Conservation (phyloP, 2,329 filamentous ascomycete genomes). For the Fusarium mangiferae region DNA sequence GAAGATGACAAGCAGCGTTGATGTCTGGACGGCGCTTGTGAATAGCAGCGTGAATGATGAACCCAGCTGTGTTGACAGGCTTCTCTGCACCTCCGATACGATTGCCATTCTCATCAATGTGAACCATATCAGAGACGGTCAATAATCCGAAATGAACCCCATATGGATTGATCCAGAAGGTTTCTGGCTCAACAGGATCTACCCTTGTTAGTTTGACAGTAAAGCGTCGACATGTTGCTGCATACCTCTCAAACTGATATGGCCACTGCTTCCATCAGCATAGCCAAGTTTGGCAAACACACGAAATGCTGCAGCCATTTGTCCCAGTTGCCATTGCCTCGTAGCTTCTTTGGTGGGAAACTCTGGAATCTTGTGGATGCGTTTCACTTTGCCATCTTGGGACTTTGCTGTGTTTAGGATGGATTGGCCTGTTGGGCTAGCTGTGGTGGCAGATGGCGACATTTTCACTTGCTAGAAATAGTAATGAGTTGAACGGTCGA, state of each 20-base stretch:
- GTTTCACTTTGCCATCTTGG: slow-evolving; percentile 24
- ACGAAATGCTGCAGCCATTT: slow-evolving; percentile 58
- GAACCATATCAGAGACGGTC: slow-evolving; percentile 73
- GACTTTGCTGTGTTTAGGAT: slow-evolving; percentile 20
- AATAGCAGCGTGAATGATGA: slow-evolving; percentile 74
- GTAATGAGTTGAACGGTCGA: background rate
- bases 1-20: slow-evolving; percentile 73
- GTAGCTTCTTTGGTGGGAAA: slow-evolving; percentile 37
- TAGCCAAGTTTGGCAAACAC: slow-evolving; percentile 59
- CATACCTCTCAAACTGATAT: slow-evolving; percentile 53
- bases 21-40: slow-evolving; percentile 72
- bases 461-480: slow-evolving; percentile 2
- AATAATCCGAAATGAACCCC: slow-evolving; percentile 73
- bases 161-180: slow-evolving; percentile 65
- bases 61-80: slow-evolving; percentile 74
- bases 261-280: slow-evolving; percentile 58
- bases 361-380: slow-evolving; percentile 34
- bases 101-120: slow-evolving; percentile 68
- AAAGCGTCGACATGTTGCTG: too few relatives aligned
- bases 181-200: slow-evolving; percentile 49
- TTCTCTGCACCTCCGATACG: slow-evolving; percentile 69
- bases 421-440: background rate
- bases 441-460: slow-evolving; percentile 24
- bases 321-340: slow-evolving; percentile 48
- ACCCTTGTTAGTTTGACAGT: slow-evolving; percentile 13